phyloP scores from a whole-genome alignment of 108 stramenopile genomes.

The Stephanodiscus minutulus region DNA sequence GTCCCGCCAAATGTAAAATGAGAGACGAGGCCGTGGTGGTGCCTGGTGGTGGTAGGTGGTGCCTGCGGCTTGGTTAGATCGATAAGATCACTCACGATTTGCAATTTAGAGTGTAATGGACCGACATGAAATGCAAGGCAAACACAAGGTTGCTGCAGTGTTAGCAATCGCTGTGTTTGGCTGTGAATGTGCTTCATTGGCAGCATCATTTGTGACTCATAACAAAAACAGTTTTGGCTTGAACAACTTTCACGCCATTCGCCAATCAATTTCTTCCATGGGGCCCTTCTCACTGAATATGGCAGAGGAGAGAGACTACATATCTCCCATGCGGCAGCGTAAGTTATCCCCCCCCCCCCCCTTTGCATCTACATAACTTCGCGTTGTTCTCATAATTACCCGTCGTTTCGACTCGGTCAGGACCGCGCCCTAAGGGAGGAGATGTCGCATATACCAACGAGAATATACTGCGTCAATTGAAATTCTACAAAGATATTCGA shows the following conservation, averaged over 20 bases:
- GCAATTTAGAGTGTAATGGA: no score
- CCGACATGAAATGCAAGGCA: neutral
- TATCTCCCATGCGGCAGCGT: conserved; percentile 47
- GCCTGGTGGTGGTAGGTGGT: no score
- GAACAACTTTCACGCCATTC: neutral
- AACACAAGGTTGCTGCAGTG: neutral
- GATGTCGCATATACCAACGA: conserved; percentile 46
- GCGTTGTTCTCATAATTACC: neutral
- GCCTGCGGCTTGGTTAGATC: no score
- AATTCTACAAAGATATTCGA: conserved; percentile 36
- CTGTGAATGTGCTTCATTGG: neutral
- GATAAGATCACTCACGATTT: no score
- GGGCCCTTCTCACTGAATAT: neutral
- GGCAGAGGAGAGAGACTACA: conserved; percentile 35
- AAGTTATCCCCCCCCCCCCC: neutral
- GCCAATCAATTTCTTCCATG: neutral
- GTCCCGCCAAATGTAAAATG: no score
- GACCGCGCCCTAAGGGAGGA: conserved; percentile 48
- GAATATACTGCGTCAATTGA: conserved; percentile 43
- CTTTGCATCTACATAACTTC: neutral
- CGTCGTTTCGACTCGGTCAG: neutral
- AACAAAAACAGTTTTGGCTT: neutral
- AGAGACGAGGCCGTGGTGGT: no score
- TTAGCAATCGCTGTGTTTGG: neutral
- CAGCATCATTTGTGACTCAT: neutral